Evolutionary conservation across 2,329 filamentous ascomycete species (phyloP).

Genomic region (Neofusicoccum parvum): DNA sequence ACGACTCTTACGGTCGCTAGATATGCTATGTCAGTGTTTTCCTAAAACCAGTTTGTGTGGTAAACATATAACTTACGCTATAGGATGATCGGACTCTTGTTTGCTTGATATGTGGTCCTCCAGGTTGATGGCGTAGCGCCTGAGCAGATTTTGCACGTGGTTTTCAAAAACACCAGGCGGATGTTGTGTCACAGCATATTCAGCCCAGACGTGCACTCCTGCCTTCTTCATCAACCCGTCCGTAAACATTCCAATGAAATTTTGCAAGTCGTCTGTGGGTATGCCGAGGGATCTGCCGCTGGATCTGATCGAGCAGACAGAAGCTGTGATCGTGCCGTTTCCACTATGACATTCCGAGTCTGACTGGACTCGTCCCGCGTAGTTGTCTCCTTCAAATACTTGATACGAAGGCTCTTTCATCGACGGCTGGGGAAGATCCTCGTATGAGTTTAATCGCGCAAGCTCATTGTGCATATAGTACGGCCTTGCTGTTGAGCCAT

Average conservation of each 20-base stretch:
- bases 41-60: no score
- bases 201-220: background rate
- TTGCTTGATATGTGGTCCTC: background rate
- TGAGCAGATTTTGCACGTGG: background rate
- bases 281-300: constrained; percentile 22
- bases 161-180: background rate
- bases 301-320: constrained; percentile 21
- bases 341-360: constrained; percentile 20
- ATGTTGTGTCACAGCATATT: background rate
- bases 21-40: no score
- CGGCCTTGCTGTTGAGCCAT: no score
- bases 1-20: no score
- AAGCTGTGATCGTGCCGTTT: constrained; percentile 22
- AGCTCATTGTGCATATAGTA: no score
- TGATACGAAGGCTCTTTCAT: no score
- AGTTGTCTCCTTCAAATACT: no score
- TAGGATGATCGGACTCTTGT: no score
- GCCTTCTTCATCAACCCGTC: background rate
- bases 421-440: no score
- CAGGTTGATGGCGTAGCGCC: background rate
- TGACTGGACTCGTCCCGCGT: background rate
- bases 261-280: constrained; percentile 23
- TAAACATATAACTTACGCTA: no score
- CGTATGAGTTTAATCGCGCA: no score
- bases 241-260: constrained; percentile 24